phyloP scores from a whole-genome alignment of 176 grass and related monocot genomes.

The Typha latifolia region DNA sequence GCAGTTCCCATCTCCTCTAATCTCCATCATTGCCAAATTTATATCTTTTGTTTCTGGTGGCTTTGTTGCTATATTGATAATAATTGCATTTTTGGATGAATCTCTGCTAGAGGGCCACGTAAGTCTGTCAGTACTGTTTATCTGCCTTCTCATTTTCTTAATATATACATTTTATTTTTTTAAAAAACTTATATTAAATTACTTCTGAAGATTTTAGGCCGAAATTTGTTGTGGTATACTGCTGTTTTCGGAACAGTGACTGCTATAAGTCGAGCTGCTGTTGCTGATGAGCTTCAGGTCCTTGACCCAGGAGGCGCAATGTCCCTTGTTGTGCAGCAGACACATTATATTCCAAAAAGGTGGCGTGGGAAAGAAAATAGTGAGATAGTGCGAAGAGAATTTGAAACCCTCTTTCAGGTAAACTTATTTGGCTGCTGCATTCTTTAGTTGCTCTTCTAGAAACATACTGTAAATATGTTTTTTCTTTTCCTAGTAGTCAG shows the following conservation, averaged over 20 bases:
- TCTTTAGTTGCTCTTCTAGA: too few relatives aligned
- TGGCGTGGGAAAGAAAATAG: constrained; percentile 88
- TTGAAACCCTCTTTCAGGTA: constrained; percentile 88
- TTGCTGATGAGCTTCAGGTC: constrained; percentile 92
- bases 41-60: constrained; percentile 98
- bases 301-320: constrained; percentile 87
- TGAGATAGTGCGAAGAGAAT: constrained; percentile 69
- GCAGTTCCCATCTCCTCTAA: constrained; percentile 89
- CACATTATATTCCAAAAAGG: constrained; percentile 89
- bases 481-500: not conserved
- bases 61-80: constrained; percentile 83
- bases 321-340: constrained; percentile 70
- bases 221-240: constrained; percentile 97
- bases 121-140: constrained; percentile 16
- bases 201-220: constrained; percentile 58
- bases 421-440: not conserved
- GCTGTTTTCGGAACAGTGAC: constrained; percentile 96
- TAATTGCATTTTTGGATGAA: constrained; percentile 84
- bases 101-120: constrained; percentile 91
- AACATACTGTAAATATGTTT: not conserved
- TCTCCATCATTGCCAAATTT: constrained; percentile 90
- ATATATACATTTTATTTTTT: not conserved
- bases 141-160: not conserved
- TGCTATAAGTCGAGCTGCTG: constrained; percentile 78
- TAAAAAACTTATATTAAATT: constrained; percentile 3